phyloP scores from a whole-genome alignment of 768 basidiomycete genomes.

The Lentinus tigrinus region DNA sequence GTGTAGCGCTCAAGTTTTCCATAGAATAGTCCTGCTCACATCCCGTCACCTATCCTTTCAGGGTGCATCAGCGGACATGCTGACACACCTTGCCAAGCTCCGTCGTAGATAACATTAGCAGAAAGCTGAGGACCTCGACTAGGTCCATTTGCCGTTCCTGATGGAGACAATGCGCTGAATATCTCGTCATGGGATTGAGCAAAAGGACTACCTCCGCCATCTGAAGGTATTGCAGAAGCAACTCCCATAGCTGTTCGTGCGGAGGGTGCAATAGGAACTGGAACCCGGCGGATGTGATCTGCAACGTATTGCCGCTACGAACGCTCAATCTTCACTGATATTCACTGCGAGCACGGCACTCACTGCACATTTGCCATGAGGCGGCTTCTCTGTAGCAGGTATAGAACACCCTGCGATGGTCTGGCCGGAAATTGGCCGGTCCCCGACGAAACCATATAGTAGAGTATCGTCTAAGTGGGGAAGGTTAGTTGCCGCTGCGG shows the following conservation, averaged over 20 bases:
- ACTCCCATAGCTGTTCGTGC: slow-evolving; percentile 93
- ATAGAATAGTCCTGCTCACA: slow-evolving; percentile 79
- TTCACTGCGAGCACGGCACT: slow-evolving; percentile 23
- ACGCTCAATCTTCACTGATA: slow-evolving; percentile 7
- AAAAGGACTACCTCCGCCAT: slow-evolving; percentile 65
- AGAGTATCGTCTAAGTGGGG: slow-evolving; percentile 76
- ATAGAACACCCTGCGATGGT: slow-evolving; percentile 82
- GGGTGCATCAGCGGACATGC: background rate
- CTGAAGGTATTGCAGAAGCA: slow-evolving; percentile 86
- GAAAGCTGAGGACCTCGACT: slow-evolving; percentile 88
- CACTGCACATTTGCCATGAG: slow-evolving; percentile 79
- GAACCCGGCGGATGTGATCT: slow-evolving; percentile 93
- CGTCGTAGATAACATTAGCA: slow-evolving; percentile 97
- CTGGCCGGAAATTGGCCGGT: slow-evolving; percentile 70
- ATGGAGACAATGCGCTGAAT: slow-evolving; percentile 1
- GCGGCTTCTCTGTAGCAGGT: slow-evolving; percentile 78
- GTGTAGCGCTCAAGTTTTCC: slow-evolving; percentile 73
- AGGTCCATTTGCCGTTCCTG: slow-evolving; percentile 89
- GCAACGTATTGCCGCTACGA: slow-evolving; percentile 52
- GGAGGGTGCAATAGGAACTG: slow-evolving; percentile 95
- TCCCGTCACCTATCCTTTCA: background rate
- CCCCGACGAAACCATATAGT: slow-evolving; percentile 96
- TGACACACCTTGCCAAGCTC: slow-evolving; percentile 79
- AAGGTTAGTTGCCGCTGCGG: background rate
- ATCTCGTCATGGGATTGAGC: background rate